A percentile compares a stretch with the other conserved stretches of the same genome.
These are phyloP conservation scores for Senna siamea DNA, from an alignment of 306 rosid species.

Conservation along the genomic window DNA sequence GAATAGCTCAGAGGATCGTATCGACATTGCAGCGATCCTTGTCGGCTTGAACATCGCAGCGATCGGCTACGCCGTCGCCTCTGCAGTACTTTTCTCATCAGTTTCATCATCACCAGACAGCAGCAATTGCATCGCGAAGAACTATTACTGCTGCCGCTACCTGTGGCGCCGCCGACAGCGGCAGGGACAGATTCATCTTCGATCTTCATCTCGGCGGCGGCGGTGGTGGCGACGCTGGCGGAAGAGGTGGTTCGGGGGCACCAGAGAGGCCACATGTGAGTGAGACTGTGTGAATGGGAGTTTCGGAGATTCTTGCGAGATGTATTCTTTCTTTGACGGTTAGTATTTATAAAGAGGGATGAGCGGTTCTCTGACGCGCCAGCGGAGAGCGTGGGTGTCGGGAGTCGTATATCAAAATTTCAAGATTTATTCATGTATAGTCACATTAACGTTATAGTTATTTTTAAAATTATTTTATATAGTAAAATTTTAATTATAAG, in stretches of 20 bases:
- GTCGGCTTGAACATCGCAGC: conserved; percentile 36
- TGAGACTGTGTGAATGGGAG: not conserved
- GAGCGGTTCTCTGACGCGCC: not conserved
- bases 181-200: not conserved
- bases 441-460: too few species aligned
- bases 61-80: conserved; percentile 35
- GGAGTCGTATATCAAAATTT: too few species aligned
- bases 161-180: not conserved
- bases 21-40: conserved; percentile 58
- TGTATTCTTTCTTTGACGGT: not conserved
- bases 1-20: conserved; percentile 87
- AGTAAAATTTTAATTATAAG: too few species aligned
- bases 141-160: not conserved
- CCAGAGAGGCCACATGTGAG: conserved; percentile 54
- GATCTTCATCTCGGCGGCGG: not conserved
- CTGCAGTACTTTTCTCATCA: conserved; percentile 61
- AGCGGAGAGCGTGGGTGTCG: not conserved
- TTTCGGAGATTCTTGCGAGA: not conserved
- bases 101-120: conserved; percentile 55
- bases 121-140: conserved; percentile 39
- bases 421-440: too few species aligned
- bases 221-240: not conserved
- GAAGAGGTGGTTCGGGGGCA: conserved; percentile 38
- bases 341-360: conserved; percentile 1
- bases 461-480: too few species aligned